Conservation (phyloP, 78 protist species). For the Andalucia godoyi region DNA sequence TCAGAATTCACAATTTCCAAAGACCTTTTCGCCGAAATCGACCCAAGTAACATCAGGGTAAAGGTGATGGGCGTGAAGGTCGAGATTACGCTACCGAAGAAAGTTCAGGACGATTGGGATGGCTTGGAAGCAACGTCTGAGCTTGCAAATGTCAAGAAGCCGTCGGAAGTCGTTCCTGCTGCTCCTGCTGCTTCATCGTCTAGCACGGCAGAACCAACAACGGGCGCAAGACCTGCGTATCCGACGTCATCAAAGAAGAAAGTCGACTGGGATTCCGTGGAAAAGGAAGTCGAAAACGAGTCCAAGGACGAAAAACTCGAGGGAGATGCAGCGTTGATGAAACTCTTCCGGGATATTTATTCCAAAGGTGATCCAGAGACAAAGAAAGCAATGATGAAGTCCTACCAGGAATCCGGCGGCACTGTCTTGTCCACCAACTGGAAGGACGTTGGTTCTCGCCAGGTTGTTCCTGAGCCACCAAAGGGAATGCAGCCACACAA, state of each 20-base stretch:
- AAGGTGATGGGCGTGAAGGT: constrained; percentile 10
- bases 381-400: constrained; percentile 79
- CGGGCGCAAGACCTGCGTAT: not conserved
- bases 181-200: not conserved
- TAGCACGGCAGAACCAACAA: not conserved
- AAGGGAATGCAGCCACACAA: constrained; percentile 39
- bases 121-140: constrained; percentile 4
- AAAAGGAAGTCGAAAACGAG: constrained; percentile 23
- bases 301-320: constrained; percentile 44
- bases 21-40: not conserved
- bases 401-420: constrained; percentile 76
- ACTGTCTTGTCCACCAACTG: constrained; percentile 88
- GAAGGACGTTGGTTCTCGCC: constrained; percentile 68
- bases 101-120: not conserved
- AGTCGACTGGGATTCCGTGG: constrained; percentile 65
- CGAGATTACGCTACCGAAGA: constrained; percentile 20
- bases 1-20: not conserved
- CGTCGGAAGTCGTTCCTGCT: not conserved
- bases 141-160: not conserved
- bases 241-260: constrained; percentile 13
- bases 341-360: constrained; percentile 61
- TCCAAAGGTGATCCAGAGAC: constrained; percentile 52
- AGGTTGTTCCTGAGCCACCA: constrained; percentile 50
- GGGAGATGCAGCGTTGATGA: constrained; percentile 58
- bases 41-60: not conserved